A percentile compares a stretch with the other conserved stretches of the same genome.
These are phyloP conservation scores for Sporisorium sorghi DNA, from an alignment of 1,284 basidiomycete genomes.

Conservation along the genomic window DNA sequence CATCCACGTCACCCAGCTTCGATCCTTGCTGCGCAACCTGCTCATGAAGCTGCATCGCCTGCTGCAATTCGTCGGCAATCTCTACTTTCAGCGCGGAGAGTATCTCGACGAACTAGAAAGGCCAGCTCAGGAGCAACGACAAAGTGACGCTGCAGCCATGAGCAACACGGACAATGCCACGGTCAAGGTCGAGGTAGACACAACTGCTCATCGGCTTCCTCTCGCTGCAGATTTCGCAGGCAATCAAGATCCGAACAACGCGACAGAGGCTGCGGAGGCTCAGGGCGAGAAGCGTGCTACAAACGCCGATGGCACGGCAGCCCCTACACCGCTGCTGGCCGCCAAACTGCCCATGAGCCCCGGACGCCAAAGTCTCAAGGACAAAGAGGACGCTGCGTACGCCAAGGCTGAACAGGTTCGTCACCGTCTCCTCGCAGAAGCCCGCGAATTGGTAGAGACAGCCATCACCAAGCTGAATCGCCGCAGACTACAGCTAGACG, in stretches of 20 bases:
- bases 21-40: conserved; percentile 43
- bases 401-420: conserved; percentile 58
- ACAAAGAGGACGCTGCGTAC: conserved; percentile 57
- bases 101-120: conserved; percentile 30
- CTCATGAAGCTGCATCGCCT: conserved; percentile 60
- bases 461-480: conserved; percentile 25
- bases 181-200: conserved; percentile 9
- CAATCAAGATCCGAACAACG: not conserved
- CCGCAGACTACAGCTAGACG: conserved; percentile 4
- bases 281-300: not conserved
- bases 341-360: conserved; percentile 14
- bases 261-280: not conserved
- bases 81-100: conserved; percentile 62
- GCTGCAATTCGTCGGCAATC: conserved; percentile 60
- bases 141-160: not conserved
- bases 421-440: conserved; percentile 53
- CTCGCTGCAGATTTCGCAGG: not conserved
- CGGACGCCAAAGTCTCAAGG: conserved; percentile 38
- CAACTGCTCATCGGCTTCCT: not conserved
- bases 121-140: not conserved
- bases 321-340: not conserved
- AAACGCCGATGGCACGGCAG: not conserved
- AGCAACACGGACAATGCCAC: not conserved
- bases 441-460: conserved; percentile 47
- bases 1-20: conserved; percentile 34